Base-by-base conservation (phyloP, 371 early-diverging fungal species). In the Apophysomyces elegans region DNA sequence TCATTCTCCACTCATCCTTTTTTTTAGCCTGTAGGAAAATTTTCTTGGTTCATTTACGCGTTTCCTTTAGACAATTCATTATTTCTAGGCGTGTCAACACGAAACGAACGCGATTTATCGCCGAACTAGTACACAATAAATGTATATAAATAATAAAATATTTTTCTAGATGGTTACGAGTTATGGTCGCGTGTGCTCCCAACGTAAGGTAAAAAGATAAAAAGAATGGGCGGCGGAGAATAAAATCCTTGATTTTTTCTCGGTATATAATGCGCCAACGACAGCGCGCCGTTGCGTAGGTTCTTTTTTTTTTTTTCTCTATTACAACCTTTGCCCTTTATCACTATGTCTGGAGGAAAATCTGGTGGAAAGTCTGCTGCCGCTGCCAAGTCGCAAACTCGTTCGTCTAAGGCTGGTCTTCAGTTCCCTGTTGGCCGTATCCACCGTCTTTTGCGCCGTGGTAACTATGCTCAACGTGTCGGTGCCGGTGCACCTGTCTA, bases 361-460 rank as follows among this genome's bases (percentile, higher is more conserved):
- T 79, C 81, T 63, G 83, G 83, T 69, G 85, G 83, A 70, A 80
- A 82, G 69, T 74, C 77, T 71, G 78, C 83, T 73, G 74, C 81
- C 61, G 78, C 76, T 65, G 62, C 77, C 66, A 69, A 75, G 64
- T 74, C 77, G 67, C 81, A 75, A 64, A 69, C 80, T 57, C 75
- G 88, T 66, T 92, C 93, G 26, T 70, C 85, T 67, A 88, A 89
- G 75, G 91, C 91, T 67, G 92, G 91, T 75, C 89, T 91, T 65
- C 91, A 92, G 78, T 94, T 94, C 88, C 96, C 96, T 65, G 93
- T 93, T 68, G 93, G 93, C 75, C 93, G 96, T 91, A 88, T 95
- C 75, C 94, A 95, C 84, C 91, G 95, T 86, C 87, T 90, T 64
- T 84, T 95, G 63, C 89, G 94, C 75, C 90, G 90, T 81, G 93